These are phyloP conservation scores for Coriolopsis trogii DNA, from an alignment of 1,284 basidiomycete species.

Conservation along the genomic window DNA sequence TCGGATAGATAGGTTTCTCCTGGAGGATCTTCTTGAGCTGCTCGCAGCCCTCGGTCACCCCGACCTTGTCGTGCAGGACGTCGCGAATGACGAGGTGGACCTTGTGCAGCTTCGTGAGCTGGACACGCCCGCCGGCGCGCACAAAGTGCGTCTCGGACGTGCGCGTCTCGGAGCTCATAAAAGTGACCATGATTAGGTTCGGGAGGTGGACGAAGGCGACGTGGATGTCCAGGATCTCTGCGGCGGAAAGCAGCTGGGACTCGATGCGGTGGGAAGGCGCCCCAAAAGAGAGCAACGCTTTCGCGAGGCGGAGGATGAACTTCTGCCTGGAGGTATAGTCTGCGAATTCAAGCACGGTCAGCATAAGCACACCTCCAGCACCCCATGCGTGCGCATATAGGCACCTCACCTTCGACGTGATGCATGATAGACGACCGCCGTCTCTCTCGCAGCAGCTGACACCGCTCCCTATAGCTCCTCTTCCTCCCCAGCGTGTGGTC, in stretches of 20 bases:
- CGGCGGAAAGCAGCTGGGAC: constrained; percentile 68
- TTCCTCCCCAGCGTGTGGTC: neutral
- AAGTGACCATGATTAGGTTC: constrained; percentile 76
- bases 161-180: constrained; percentile 63
- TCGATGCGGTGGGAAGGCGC: constrained; percentile 89
- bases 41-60: constrained; percentile 64
- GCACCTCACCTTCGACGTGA: constrained; percentile 38
- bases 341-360: constrained; percentile 29
- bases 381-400: neutral
- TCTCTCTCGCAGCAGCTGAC: constrained; percentile 21
- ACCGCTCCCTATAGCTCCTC: constrained; percentile 24
- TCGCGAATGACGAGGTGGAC: constrained; percentile 78
- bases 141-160: constrained; percentile 79
- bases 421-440: constrained; percentile 31
- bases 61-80: constrained; percentile 77
- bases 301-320: constrained; percentile 81
- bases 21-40: constrained; percentile 63
- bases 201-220: constrained; percentile 85
- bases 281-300: constrained; percentile 80
- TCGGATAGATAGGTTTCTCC: constrained; percentile 63
- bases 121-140: constrained; percentile 72
- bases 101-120: constrained; percentile 71
- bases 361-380: neutral
- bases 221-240: constrained; percentile 55
- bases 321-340: constrained; percentile 69